Evolutionary conservation across 495 filamentous ascomycete genomes (phyloP).

Genomic region (Ascobolus immersus): DNA sequence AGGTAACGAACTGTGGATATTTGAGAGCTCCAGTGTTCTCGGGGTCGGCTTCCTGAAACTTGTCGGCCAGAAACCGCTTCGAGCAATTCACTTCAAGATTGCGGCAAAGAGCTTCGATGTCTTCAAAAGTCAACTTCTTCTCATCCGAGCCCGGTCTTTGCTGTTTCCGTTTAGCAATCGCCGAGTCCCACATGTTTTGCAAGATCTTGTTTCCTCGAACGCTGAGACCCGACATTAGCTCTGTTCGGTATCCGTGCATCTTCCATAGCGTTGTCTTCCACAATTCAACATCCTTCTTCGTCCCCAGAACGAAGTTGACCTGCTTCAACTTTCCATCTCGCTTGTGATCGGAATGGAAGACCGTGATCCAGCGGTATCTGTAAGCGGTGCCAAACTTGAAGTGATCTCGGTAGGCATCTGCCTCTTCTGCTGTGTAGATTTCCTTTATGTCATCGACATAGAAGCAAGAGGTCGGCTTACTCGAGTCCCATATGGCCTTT

Average conservation of each 20-base stretch:
- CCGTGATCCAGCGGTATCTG: conserved; percentile 58
- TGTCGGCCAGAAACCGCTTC: conserved; percentile 40
- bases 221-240: conserved; percentile 66
- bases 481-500: conserved; percentile 68
- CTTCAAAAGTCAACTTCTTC: conserved; percentile 45
- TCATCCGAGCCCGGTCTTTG: conserved; percentile 31
- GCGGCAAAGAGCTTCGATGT: conserved; percentile 58
- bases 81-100: conserved; percentile 75
- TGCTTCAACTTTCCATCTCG: conserved; percentile 41
- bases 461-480: conserved; percentile 51
- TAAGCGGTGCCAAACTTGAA: conserved; percentile 35
- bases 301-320: conserved; percentile 52
- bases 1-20: conserved; percentile 53
- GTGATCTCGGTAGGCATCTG: conserved; percentile 69
- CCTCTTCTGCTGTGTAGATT: conserved; percentile 62
- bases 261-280: conserved; percentile 65
- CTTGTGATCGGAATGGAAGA: conserved; percentile 48
- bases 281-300: conserved; percentile 36
- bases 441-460: conserved; percentile 89
- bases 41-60: conserved; percentile 50
- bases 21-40: conserved; percentile 34
- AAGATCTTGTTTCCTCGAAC: conserved; percentile 53
- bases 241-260: conserved; percentile 56
- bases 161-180: conserved; percentile 46
- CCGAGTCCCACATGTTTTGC: conserved; percentile 57